These are phyloP conservation scores for Tulasnella sp. DNA, from an alignment of 768 basidiomycete genomes.

Conservation along the genomic window DNA sequence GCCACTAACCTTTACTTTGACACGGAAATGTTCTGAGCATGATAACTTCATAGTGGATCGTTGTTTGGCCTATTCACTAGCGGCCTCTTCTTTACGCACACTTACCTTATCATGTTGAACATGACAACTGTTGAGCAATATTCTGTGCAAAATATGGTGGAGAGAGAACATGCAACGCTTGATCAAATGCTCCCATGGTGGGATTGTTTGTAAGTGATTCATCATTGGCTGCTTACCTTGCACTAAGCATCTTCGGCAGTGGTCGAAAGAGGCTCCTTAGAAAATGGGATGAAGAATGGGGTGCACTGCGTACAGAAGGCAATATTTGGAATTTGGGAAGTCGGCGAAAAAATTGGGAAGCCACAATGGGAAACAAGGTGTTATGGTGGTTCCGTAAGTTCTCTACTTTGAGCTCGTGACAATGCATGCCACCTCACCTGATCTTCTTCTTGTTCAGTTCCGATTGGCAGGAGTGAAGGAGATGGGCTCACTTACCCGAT, in stretches of 20 bases:
- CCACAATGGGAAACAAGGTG: constrained; percentile 60
- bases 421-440: not conserved
- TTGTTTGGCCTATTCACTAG: constrained; percentile 64
- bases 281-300: constrained; percentile 75
- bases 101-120: constrained; percentile 45
- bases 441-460: constrained; percentile 29
- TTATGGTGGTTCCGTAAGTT: constrained; percentile 73
- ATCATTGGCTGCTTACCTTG: not conserved
- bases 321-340: constrained; percentile 79
- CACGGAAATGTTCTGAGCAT: constrained; percentile 2
- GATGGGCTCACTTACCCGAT: constrained; percentile 53
- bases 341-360: constrained; percentile 50
- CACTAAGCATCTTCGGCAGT: constrained; percentile 26
- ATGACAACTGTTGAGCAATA: constrained; percentile 77
- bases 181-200: constrained; percentile 41
- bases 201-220: constrained; percentile 37
- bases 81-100: constrained; percentile 44
- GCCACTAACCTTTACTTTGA: constrained; percentile 23
- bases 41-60: constrained; percentile 38
- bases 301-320: constrained; percentile 55
- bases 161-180: constrained; percentile 45
- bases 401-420: not conserved
- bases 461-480: constrained; percentile 38
- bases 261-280: constrained; percentile 21
- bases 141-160: constrained; percentile 41